A percentile compares a stretch with the other conserved stretches of the same genome.
phyloP scores from a whole-genome alignment of 805 yeast species.

The Isabelozyma rhagii region DNA sequence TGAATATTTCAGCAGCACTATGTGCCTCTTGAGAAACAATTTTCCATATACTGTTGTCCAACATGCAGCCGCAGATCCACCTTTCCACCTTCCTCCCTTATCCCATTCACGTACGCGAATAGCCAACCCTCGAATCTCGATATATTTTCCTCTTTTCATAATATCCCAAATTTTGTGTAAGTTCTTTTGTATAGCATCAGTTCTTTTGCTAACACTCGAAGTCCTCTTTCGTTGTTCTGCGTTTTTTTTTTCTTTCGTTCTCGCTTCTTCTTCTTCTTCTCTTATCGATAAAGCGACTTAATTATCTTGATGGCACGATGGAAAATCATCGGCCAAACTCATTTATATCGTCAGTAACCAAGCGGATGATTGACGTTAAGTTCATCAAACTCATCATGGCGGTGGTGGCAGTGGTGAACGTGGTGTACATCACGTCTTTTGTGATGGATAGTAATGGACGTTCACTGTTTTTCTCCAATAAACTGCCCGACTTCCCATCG shows the following conservation, averaged over 20 bases:
- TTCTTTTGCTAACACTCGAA: too few relatives aligned
- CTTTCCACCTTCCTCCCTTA: too few relatives aligned
- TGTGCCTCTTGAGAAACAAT: too few relatives aligned
- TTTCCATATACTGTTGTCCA: too few relatives aligned
- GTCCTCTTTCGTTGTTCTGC: neutral
- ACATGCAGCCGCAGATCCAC: too few relatives aligned
- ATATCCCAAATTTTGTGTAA: too few relatives aligned
- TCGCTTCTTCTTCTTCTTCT: neutral
- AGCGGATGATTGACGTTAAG: slow-evolving; percentile 9
- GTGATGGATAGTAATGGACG: slow-evolving; percentile 5
- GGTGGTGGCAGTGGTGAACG: slow-evolving; percentile 12
- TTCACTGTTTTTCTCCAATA: neutral
- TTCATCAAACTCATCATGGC: slow-evolving; percentile 14
- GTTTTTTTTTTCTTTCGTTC: neutral
- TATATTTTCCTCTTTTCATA: too few relatives aligned
- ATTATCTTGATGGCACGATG: neutral
- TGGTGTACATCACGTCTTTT: slow-evolving; percentile 14
- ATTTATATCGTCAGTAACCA: slow-evolving; percentile 3
- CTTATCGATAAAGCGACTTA: neutral
- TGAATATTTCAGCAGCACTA: too few relatives aligned
- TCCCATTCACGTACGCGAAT: too few relatives aligned
- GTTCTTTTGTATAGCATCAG: too few relatives aligned
- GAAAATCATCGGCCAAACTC: neutral
- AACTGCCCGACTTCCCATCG: neutral
- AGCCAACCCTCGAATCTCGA: too few relatives aligned